Base-by-base conservation (phyloP, 75 land plant species). In the Pinus tabuliformis region DNA sequence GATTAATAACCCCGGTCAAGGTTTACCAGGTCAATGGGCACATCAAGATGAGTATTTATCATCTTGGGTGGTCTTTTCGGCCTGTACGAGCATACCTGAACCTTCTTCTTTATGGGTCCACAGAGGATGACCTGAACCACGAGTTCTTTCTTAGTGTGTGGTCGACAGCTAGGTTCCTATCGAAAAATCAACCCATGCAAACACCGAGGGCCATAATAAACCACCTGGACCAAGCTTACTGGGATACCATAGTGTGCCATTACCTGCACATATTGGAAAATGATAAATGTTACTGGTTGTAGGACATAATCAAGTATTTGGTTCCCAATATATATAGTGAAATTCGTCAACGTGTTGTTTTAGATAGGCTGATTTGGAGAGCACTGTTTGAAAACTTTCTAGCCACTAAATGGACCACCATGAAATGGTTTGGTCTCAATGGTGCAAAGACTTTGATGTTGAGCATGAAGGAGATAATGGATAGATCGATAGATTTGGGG, bases 391-490 rank as follows among this genome's bases (percentile, higher is more conserved):
- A 96, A 83, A 96, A 92, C 75, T 96, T 96, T 73, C 76, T 96
- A 76, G 97, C 97, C 21, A 87, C 89, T 1, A 96, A 90, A 75
- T 93, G 97, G 99, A 90, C 92, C 6, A 84, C 98, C 73, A 94
- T 94, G 18, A 96, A 96, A 78, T 79, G 99, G 52, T 96, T 96
- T 82, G 99, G 99, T 45, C 91, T 96, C 49, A 97, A 96, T 76
- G 99, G 99, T 45, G 91, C 90, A 45, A 97, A 96, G 81, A 96
- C 99, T 11, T 79, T 96, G 71, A 94, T 96, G 1, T 97, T 97
- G 52, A 95, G 99, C 0, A 96, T 96, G 99, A 96, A 96, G 81
- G 99, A 96, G 86, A 89, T 96, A 89, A 90, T 96, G 76, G 99
- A 96, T 42, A 74, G 90, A 77, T 84, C 97, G 2, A 87, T 33